Evolutionary conservation across 2,329 filamentous ascomycete species (phyloP).

Genomic region (Penicillium sp.): DNA sequence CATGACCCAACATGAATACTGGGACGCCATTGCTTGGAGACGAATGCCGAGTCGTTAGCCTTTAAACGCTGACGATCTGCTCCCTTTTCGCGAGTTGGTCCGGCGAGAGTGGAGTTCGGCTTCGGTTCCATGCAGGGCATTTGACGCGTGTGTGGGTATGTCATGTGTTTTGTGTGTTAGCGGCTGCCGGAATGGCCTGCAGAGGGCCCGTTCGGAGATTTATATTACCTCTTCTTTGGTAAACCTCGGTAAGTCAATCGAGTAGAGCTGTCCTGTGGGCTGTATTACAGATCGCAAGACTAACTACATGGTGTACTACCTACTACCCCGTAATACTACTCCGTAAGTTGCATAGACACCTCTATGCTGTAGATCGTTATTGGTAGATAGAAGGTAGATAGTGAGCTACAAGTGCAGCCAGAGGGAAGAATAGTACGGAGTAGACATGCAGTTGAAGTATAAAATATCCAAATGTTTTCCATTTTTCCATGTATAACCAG

Average conservation of each 20-base stretch:
- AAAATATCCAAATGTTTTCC: background rate
- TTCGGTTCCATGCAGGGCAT: background rate
- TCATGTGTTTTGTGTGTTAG: background rate
- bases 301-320: background rate
- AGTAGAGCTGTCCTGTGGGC: background rate
- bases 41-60: background rate
- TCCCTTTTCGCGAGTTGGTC: background rate
- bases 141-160: background rate
- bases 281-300: too few relatives aligned
- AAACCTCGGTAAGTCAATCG: background rate
- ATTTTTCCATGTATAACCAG: background rate
- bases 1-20: background rate
- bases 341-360: background rate
- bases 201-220: background rate
- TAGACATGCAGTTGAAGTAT: background rate
- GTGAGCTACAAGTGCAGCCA: background rate
- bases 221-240: background rate
- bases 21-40: background rate
- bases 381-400: background rate
- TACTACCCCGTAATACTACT: too few relatives aligned
- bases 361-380: background rate
- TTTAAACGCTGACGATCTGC: background rate
- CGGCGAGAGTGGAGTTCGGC: background rate
- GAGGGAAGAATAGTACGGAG: background rate
- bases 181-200: background rate